Base-by-base conservation (phyloP, 1,284 basidiomycete species). In the Microstroma glucosiphilum region DNA sequence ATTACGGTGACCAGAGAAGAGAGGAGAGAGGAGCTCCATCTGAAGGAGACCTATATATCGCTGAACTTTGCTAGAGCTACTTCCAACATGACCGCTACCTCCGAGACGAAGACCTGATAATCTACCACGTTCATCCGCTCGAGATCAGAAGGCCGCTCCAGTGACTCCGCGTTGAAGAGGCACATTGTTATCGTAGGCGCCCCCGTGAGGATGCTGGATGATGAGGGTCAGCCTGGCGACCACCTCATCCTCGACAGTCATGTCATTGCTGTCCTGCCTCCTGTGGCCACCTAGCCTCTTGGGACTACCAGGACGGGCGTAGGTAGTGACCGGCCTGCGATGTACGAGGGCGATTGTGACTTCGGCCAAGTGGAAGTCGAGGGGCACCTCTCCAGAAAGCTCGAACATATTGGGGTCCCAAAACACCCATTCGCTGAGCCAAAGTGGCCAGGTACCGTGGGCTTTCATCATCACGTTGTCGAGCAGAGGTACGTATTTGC, bases 361-460 rank as follows among this genome's bases (percentile, higher is more conserved):
- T 21, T 65, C 12, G 66, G 64, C 1, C 67, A 54, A 23, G 8
- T 54, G 69, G 51, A 72, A 70, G 25, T 67, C 61, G 37, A 59
- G 57, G 0, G 74, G 73, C 6, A 74, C 73, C 6, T 64, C 63
- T n/a, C 75, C 75, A 4, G 65, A 60, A 1, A 75, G 67, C 61
- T 73, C 73, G 48, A 75, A 71, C 61, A 67, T 67, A 19, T 64
- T 57, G 12, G 59, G 53, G 30, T 77, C 67, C 69, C 75, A 76
- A 17, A 30, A 43, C 19, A 77, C 64, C 75, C 75, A 77, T 54
- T 64, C 63, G n/a, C 70, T 67, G 68, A 74, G 67, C 40, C 63
- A 69, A 53, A 67, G 63, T 11, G 61, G 61, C 63, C 63, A 65
- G 21, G 41, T 26, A 19, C 49, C 55, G 61, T 73, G 70, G 55